These are phyloP conservation scores for Aspergillus bertholletiae DNA, from an alignment of 495 filamentous ascomycete genomes.

Conservation along the genomic window DNA sequence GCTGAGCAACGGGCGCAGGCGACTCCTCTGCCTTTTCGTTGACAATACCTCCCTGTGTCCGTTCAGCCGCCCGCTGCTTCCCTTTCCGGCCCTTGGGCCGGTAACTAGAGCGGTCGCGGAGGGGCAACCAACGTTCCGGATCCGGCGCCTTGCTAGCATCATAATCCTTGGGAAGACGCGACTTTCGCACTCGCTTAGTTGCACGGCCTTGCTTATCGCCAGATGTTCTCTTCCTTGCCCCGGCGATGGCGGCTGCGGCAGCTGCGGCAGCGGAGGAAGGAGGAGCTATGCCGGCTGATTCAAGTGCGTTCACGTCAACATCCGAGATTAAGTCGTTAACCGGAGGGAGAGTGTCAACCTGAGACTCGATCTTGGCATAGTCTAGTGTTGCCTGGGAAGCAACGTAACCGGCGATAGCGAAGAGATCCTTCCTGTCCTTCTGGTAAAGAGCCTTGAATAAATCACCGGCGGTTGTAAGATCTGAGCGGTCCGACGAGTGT, in stretches of 20 bases:
- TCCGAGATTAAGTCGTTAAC: constrained; percentile 61
- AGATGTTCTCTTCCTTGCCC: constrained; percentile 56
- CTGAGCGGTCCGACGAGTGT: constrained; percentile 61
- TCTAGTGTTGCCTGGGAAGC: constrained; percentile 74
- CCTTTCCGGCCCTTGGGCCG: constrained; percentile 88
- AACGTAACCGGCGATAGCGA: constrained; percentile 74
- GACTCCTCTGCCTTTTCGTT: constrained; percentile 65
- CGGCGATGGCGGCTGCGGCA: constrained; percentile 34
- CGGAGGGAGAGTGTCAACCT: constrained; percentile 61
- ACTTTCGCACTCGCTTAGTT: constrained; percentile 66
- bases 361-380: constrained; percentile 53
- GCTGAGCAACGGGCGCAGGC: constrained; percentile 44
- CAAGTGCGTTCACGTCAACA: constrained; percentile 65
- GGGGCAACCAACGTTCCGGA: constrained; percentile 87
- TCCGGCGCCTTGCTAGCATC: constrained; percentile 73
- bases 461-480: constrained; percentile 64
- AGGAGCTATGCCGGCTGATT: constrained; percentile 71
- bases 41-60: constrained; percentile 81
- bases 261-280: constrained; percentile 41
- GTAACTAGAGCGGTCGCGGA: constrained; percentile 84
- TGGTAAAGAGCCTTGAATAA: constrained; percentile 68
- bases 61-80: constrained; percentile 70
- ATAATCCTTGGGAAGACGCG: constrained; percentile 73
- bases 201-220: constrained; percentile 43
- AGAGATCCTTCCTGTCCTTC: constrained; percentile 57